A percentile compares a stretch with the other conserved stretches of the same genome.
These are phyloP conservation scores for Dacryopinax primogenitus DNA, from an alignment of 768 basidiomycete species.

Conservation along the genomic window DNA sequence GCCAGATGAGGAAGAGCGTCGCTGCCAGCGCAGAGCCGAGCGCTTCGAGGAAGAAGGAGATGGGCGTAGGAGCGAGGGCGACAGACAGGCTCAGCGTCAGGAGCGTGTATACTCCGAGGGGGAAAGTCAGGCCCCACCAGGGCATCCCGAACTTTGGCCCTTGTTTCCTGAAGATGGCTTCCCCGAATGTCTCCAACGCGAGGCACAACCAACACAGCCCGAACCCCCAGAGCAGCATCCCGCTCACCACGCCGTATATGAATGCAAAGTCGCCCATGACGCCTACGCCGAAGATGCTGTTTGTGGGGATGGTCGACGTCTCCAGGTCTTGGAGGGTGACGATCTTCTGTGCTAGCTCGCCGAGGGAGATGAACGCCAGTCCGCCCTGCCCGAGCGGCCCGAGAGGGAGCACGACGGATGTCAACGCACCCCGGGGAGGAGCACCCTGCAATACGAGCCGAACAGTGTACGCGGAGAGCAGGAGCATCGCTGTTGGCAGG, in stretches of 20 bases:
- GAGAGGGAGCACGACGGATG: constrained; percentile 25
- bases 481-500: constrained; percentile 11
- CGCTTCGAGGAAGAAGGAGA: neutral
- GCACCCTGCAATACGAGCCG: constrained; percentile 15
- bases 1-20: neutral
- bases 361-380: constrained; percentile 21
- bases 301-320: neutral
- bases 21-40: neutral
- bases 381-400: constrained; percentile 28
- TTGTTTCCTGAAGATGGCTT: neutral
- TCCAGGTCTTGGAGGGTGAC: neutral
- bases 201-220: neutral
- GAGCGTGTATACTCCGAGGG: neutral
- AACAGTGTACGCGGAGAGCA: constrained; percentile 15
- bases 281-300: neutral
- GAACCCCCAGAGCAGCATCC: neutral
- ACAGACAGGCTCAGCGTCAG: neutral
- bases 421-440: constrained; percentile 16
- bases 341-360: neutral
- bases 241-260: neutral
- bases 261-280: neutral
- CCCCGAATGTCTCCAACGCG: neutral
- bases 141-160: constrained; percentile 8
- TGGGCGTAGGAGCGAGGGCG: neutral
- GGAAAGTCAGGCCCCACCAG: constrained; percentile 7